Conservation (phyloP, 805 yeast species). For the Saccharomycopsis olivae region DNA sequence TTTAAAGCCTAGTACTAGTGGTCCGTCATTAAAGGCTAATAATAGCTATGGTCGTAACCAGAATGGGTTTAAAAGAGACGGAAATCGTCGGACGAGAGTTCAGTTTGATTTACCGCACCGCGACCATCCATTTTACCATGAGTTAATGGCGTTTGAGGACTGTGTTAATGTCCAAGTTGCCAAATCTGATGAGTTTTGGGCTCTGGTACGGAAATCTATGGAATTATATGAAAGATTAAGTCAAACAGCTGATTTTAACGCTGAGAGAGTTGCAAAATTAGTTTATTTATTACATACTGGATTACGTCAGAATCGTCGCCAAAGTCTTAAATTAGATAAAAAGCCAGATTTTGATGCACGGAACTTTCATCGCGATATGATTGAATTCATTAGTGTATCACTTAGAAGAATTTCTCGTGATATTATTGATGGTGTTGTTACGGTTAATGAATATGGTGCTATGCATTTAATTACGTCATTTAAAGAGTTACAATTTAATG, state of each 20-base stretch:
- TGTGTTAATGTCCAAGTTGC: constrained; percentile 29
- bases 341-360: constrained; percentile 52
- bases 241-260: constrained; percentile 37
- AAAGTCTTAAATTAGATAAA: constrained; percentile 42
- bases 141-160: constrained; percentile 43
- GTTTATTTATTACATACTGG: constrained; percentile 46
- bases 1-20: too few relatives aligned
- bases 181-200: constrained; percentile 39
- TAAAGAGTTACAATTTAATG: constrained; percentile 47
- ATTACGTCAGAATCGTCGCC: constrained; percentile 43
- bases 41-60: too few relatives aligned
- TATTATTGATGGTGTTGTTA: constrained; percentile 33
- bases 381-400: constrained; percentile 37
- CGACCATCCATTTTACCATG: constrained; percentile 40
- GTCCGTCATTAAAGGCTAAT: too few relatives aligned
- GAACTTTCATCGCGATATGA: constrained; percentile 45
- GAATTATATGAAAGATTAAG: constrained; percentile 37
- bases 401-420: constrained; percentile 43
- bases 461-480: constrained; percentile 47
- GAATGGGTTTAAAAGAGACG: too few relatives aligned
- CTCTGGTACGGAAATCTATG: constrained; percentile 40
- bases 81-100: too few relatives aligned
- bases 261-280: constrained; percentile 36
- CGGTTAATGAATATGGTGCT: constrained; percentile 41
- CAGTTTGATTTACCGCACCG: too few relatives aligned